These are phyloP conservation scores for Ceratocystis lukuohia DNA, from an alignment of 2,329 filamentous ascomycete species.

Conservation along the genomic window DNA sequence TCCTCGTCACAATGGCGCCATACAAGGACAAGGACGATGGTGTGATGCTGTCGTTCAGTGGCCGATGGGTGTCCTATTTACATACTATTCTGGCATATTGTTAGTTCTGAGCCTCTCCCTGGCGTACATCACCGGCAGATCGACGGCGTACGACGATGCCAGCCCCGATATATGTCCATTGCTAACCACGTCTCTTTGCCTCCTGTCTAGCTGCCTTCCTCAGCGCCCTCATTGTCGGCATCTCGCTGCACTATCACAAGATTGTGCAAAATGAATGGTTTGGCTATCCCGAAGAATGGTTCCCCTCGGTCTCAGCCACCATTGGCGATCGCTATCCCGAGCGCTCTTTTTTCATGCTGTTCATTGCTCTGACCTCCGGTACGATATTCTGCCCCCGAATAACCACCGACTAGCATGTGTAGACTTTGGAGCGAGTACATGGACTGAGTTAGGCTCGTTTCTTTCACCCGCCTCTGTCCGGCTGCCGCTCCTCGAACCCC, in stretches of 20 bases:
- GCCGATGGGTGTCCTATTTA: conserved; percentile 77
- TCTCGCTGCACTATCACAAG: conserved; percentile 80
- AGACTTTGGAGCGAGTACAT: neutral
- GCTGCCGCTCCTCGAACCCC: neutral
- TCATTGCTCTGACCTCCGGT: conserved; percentile 92
- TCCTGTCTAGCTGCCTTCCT: conserved; percentile 58
- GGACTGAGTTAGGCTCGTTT: neutral
- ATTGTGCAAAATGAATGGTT: conserved; percentile 97
- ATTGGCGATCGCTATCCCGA: conserved; percentile 97
- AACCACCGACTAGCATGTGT: neutral
- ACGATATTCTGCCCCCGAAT: conserved; percentile 24
- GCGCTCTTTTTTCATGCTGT: conserved; percentile 90
- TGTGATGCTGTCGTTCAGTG: conserved; percentile 55
- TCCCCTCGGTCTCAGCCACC: conserved; percentile 87
- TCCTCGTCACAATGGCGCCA: conserved; percentile 30
- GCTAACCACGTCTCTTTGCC: conserved; percentile 3
- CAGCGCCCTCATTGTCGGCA: conserved; percentile 70
- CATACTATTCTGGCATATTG: conserved; percentile 77
- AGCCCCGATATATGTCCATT: neutral
- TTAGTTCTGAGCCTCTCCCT: conserved; percentile 30
- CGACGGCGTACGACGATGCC: neutral
- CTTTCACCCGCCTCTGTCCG: neutral
- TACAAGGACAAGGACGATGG: conserved; percentile 54
- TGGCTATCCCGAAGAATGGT: conserved; percentile 91
- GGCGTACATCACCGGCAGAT: neutral